Conservation (phyloP, 2,329 filamentous ascomycete species). For the Harringtonia aguacate region DNA sequence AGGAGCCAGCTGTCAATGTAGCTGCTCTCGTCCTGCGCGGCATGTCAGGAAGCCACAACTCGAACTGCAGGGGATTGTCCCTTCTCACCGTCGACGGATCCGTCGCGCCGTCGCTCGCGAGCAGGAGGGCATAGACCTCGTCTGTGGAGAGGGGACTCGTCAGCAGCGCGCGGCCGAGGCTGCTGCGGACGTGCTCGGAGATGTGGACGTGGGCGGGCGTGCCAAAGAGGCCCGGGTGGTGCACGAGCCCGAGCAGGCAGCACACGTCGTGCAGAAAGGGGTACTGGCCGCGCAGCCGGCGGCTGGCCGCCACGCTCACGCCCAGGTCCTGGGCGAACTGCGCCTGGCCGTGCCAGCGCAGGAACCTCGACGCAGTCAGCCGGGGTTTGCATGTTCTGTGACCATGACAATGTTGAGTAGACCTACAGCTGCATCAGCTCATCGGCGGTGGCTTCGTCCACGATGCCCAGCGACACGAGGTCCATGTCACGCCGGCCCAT, state of each 20-base stretch:
- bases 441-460: neutral
- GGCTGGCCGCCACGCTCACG: neutral
- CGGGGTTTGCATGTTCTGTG: no score
- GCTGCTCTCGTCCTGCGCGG: slow-evolving; percentile 23
- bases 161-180: neutral
- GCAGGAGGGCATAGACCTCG: neutral
- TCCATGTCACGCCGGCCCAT: neutral
- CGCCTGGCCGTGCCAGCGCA: neutral
- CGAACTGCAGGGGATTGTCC: slow-evolving; percentile 12
- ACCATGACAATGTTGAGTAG: no score
- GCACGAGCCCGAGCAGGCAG: neutral
- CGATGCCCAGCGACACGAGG: neutral
- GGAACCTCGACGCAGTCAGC: neutral
- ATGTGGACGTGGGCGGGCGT: neutral
- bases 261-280: neutral
- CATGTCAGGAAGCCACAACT: neutral
- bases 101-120: neutral
- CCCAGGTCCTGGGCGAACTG: neutral
- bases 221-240: neutral
- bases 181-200: neutral
- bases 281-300: neutral
- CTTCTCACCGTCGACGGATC: slow-evolving; percentile 11
- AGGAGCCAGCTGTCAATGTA: slow-evolving; percentile 29
- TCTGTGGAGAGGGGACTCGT: neutral
- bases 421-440: neutral